Conservation (phyloP, 192 early-diverging fungal genomes). For the Coemansia brasiliensis region DNA sequence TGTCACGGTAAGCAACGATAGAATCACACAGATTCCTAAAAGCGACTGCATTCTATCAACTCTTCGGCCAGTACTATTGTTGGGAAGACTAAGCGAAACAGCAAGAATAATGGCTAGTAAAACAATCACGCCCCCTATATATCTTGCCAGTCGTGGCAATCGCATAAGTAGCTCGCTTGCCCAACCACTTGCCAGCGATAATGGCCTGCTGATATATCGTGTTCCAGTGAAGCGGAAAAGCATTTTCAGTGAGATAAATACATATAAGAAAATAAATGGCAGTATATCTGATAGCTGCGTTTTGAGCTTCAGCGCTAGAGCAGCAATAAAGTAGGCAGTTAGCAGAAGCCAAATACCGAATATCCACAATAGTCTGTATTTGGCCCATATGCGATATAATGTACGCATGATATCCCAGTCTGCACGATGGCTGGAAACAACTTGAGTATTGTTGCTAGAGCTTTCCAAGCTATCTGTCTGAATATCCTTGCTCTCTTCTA, state of each 20-base stretch:
- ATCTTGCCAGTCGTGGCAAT: constrained; percentile 47
- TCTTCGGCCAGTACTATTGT: constrained; percentile 57
- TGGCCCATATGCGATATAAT: not conserved
- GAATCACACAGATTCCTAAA: constrained; percentile 65
- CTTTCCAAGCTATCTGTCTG: no score
- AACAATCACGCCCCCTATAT: constrained; percentile 53
- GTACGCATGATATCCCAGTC: no score
- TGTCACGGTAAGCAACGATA: constrained; percentile 45
- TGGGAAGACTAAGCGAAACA: constrained; percentile 33
- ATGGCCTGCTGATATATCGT: constrained; percentile 21
- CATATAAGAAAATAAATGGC: constrained; percentile 54
- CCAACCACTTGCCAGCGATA: not conserved
- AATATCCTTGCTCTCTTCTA: no score
- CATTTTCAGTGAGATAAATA: constrained; percentile 55
- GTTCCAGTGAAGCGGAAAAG: constrained; percentile 51
- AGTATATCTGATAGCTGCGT: constrained; percentile 55
- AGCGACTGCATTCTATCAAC: constrained; percentile 74
- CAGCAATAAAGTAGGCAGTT: constrained; percentile 65
- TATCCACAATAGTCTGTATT: not conserved
- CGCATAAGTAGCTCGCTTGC: constrained; percentile 18
- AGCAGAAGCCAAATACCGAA: constrained; percentile 57
- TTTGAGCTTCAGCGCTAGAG: constrained; percentile 57
- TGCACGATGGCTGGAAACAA: no score
- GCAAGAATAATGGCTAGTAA: constrained; percentile 61
- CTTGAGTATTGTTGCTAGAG: no score